A percentile compares a stretch with the other conserved stretches of the same genome.
phyloP scores from a whole-genome alignment of 2,329 filamentous ascomycete genomes.

The Phaeophleospora eucalypticola region DNA sequence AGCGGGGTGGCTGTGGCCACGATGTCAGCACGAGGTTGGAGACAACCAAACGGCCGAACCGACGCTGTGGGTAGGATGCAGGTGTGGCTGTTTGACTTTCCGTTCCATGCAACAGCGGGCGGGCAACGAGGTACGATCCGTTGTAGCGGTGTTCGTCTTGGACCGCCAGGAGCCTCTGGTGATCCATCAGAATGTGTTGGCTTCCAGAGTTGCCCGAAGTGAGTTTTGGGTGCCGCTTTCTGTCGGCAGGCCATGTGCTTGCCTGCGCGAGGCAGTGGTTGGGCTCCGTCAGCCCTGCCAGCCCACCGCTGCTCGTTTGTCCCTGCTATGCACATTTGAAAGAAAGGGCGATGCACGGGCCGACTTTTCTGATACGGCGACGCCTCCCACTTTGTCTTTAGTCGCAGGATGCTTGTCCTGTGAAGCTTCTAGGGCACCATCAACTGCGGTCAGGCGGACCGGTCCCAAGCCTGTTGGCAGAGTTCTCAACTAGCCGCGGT shows the following conservation, averaged over 20 bases:
- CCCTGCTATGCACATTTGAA: background rate
- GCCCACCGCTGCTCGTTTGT: background rate
- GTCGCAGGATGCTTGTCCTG: constrained; percentile 14
- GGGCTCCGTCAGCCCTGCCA: background rate
- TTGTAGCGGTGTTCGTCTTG: background rate
- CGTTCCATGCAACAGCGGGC: background rate
- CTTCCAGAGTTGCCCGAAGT: background rate
- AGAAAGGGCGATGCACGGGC: constrained; percentile 5
- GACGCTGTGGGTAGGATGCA: constrained; percentile 1
- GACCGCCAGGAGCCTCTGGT: background rate
- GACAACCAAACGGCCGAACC: background rate
- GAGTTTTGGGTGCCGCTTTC: constrained; percentile 5
- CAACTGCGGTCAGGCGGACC: constrained; percentile 18
- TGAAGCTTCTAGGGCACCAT: constrained; percentile 15
- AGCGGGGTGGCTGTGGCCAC: background rate
- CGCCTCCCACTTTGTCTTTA: constrained; percentile 14
- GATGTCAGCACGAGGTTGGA: background rate
- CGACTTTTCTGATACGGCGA: constrained; percentile 16
- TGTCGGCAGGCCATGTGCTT: too few species aligned
- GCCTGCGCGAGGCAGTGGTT: too few species aligned
- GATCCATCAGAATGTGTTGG: background rate
- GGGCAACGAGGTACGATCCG: background rate
- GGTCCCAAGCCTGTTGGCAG: constrained; percentile 13
- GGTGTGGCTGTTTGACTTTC: background rate
- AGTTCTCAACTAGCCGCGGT: constrained; percentile 12